phyloP scores from a whole-genome alignment of 2,329 filamentous ascomycete species.

The Aspergillus versicolor region DNA sequence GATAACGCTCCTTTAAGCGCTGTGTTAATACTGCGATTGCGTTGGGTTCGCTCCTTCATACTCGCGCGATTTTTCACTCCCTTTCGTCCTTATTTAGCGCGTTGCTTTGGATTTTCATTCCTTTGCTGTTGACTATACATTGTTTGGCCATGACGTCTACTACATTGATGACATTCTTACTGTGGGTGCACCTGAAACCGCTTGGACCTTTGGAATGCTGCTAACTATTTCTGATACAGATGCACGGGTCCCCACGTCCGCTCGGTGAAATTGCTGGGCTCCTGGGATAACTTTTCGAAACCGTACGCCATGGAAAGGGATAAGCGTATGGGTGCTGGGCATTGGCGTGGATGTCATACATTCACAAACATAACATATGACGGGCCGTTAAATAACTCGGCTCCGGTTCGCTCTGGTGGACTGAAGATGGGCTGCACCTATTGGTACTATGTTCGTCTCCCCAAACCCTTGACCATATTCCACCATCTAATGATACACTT shows the following conservation, averaged over 20 bases:
- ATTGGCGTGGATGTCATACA: constrained; percentile 84
- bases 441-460: constrained; percentile 84
- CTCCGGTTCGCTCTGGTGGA: constrained; percentile 67
- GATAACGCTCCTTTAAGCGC: constrained; percentile 10
- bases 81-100: constrained; percentile 1
- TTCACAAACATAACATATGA: constrained; percentile 86
- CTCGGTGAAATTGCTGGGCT: constrained; percentile 79
- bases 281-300: constrained; percentile 90
- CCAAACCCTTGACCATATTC: neutral
- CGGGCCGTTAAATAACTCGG: constrained; percentile 57
- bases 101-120: constrained; percentile 3
- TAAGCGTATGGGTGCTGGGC: constrained; percentile 66
- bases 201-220: neutral
- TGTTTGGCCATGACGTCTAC: constrained; percentile 30
- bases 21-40: constrained; percentile 2
- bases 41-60: constrained; percentile 1
- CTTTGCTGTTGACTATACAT: neutral
- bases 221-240: constrained; percentile 24
- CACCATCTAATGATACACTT: constrained; percentile 26
- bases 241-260: constrained; percentile 40
- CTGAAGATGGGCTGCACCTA: constrained; percentile 91
- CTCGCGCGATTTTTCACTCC: neutral
- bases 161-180: constrained; percentile 37
- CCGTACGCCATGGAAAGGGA: constrained; percentile 81
- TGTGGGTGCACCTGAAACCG: constrained; percentile 27